A percentile compares a stretch with the other conserved stretches of the same genome.
Conservation (phyloP, 2,329 filamentous ascomycete genomes). For the Aspergillus sp. region DNA sequence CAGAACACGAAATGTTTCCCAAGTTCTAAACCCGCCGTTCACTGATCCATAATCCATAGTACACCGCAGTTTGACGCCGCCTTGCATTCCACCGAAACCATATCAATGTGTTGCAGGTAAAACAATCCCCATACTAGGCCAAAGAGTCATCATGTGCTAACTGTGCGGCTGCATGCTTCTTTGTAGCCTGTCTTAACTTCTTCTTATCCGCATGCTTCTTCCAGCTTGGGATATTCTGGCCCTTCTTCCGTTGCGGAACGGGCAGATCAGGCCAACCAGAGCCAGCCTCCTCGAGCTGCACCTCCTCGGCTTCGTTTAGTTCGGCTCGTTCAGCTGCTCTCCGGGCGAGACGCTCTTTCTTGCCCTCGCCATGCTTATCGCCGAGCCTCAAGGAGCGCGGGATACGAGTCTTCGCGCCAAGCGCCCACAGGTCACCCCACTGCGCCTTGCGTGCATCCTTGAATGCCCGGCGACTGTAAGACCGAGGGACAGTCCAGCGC, state of each 20-base stretch:
- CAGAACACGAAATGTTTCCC: neutral
- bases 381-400: constrained; percentile 62
- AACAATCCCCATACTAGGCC: neutral
- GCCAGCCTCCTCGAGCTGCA: neutral
- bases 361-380: constrained; percentile 38
- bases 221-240: constrained; percentile 38
- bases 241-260: constrained; percentile 30
- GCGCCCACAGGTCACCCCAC: constrained; percentile 95
- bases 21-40: neutral
- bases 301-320: constrained; percentile 23
- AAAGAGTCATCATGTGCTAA: constrained; percentile 1
- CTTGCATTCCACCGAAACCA: constrained; percentile 1
- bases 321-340: constrained; percentile 29
- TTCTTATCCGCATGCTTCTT: constrained; percentile 46
- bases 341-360: constrained; percentile 41
- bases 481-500: constrained; percentile 87
- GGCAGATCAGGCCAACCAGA: constrained; percentile 12
- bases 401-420: constrained; percentile 85
- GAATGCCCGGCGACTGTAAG: constrained; percentile 77
- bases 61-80: constrained; percentile 3
- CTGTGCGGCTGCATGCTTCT: constrained; percentile 27
- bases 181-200: constrained; percentile 40
- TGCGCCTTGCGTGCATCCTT: constrained; percentile 84
- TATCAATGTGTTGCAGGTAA: constrained; percentile 1
- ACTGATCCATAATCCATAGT: constrained; percentile 1